Evolutionary conservation across 1,284 basidiomycete genomes (phyloP), one percentile per base, ranked within the genome.

Genomic region (Leccinum variabile): DNA sequence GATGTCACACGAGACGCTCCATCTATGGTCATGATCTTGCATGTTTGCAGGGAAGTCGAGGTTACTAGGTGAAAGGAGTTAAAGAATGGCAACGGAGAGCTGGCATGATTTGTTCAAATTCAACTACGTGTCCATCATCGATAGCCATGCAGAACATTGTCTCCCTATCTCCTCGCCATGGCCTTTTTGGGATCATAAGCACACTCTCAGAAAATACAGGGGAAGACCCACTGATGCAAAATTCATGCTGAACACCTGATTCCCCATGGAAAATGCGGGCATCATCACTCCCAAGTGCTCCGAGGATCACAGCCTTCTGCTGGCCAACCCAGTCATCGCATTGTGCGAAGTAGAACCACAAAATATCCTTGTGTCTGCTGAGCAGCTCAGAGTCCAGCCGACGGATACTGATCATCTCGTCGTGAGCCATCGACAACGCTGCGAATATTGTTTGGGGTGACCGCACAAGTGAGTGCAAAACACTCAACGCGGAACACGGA

Each of bases 251-350:
- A 56, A 88, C 78, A 41, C 77, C 79, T 8, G 70, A 67, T 11
- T 71, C 69, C 0, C 79, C 82, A 65, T 82, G 79, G 11, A 82
- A 76, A 22, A 86, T 70, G 14, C 73, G 66, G 7, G 74, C 71
- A 9, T 71, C 69, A 14, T 79, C 73, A 6, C 71, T 71, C 32
- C 75, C 68, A 62, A 85, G 74, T 5, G 68, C 71, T 11, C 65
- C 65, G 25, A 85, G 58, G 22, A 88, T 73, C 1, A 63, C 56
- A n/a, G 77, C 71, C 65, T 76, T 80, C 52, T 85, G 76, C 49
- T 79, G 71, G 10, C 83, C 84, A 56, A 89, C 84, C 87, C 87
- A 89, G 59, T 79, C 78, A 69, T 89, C 87, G 6, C 72, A 53
- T 49, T 82, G 77, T 3, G 82, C 86, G 70, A 84, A 86, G 69